Percentiles rank a stretch among this genome's conserved stretches.
These are phyloP conservation scores for Pyrenopolyporus hunteri DNA, from an alignment of 495 filamentous ascomycete species.

Conservation along the genomic window DNA sequence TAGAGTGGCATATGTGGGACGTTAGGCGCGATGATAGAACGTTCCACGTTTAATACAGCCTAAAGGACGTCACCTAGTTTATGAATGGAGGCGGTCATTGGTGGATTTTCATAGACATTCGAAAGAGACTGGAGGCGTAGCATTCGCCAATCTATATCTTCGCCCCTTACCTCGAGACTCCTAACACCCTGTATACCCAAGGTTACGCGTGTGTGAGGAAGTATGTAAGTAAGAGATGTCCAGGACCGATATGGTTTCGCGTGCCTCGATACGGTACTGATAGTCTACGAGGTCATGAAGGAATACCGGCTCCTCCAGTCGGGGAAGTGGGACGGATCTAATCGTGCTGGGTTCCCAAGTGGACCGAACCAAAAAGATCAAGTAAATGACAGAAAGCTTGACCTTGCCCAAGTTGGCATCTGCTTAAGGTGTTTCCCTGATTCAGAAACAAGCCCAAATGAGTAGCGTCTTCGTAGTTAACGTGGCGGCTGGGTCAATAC, in stretches of 20 bases:
- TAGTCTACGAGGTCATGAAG: too few relatives aligned
- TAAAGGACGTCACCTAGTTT: conserved; percentile 11
- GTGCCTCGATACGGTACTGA: too few relatives aligned
- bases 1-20: background rate
- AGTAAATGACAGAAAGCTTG: background rate
- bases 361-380: background rate
- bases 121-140: conserved; percentile 11
- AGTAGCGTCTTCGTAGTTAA: background rate
- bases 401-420: background rate
- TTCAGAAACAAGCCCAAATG: background rate
- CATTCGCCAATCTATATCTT: conserved; percentile 19
- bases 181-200: too few relatives aligned
- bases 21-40: conserved; percentile 1
- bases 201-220: too few relatives aligned
- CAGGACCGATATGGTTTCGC: too few relatives aligned
- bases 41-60: conserved; percentile 13
- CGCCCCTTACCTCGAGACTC: conserved; percentile 5
- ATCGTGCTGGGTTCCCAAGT: background rate
- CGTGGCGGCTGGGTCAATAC: background rate
- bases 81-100: background rate
- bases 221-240: too few relatives aligned
- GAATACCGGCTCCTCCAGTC: background rate
- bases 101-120: conserved; percentile 2
- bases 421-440: background rate
- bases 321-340: conserved; percentile 9